Evolutionary conservation across 129 eudicot species (phyloP).

Genomic region (Centrapalus pauciflorus): DNA sequence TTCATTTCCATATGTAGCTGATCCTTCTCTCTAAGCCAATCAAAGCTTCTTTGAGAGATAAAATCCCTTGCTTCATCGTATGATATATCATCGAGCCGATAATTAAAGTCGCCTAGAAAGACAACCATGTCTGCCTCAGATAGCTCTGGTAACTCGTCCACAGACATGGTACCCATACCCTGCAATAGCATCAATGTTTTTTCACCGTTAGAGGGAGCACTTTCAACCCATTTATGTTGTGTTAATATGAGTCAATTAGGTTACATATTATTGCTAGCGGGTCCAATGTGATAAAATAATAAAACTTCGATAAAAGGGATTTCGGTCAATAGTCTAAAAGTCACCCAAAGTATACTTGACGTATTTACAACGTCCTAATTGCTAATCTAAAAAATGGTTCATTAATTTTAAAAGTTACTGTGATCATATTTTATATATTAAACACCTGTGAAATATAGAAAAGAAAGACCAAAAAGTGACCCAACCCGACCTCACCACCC

Average conservation of each 20-base stretch:
- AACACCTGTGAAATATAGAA: no score
- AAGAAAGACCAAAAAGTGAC: no score
- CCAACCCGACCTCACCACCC: no score
- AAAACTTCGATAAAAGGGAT: no score
- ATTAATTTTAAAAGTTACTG: no score
- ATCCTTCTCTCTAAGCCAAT: constrained; percentile 96
- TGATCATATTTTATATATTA: no score
- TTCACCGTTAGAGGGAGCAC: not conserved
- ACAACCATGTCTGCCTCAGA: constrained; percentile 95
- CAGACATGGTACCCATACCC: constrained; percentile 45
- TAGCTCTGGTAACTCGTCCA: constrained; percentile 69
- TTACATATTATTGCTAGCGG: not conserved
- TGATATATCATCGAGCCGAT: constrained; percentile 86
- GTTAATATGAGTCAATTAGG: not conserved
- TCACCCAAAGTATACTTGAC: no score
- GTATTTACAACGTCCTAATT: no score
- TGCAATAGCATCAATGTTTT: constrained; percentile 23
- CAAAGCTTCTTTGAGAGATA: constrained; percentile 88
- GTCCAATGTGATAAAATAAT: no score
- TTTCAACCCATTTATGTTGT: not conserved
- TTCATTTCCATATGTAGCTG: constrained; percentile 85
- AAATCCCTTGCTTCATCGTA: constrained; percentile 98
- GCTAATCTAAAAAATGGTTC: no score
- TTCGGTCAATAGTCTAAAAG: no score
- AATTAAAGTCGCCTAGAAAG: constrained; percentile 90